A percentile compares a stretch with the other conserved stretches of the same genome.
These are phyloP conservation scores for Drosera capensis DNA, from an alignment of 148 eudicot species.

Conservation along the genomic window DNA sequence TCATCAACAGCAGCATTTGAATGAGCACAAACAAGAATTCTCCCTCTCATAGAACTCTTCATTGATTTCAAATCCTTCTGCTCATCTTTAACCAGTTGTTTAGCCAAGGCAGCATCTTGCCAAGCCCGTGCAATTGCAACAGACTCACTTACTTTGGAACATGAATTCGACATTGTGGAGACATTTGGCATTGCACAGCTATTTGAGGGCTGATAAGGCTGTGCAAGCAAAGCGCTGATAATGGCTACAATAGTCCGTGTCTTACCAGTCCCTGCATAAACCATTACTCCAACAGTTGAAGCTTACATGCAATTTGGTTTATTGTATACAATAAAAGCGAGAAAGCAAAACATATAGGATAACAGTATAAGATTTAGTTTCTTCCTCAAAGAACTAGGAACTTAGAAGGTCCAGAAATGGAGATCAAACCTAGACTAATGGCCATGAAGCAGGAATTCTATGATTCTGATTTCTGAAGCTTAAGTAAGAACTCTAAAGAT, in stretches of 20 bases:
- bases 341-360: too few species aligned
- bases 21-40: conserved; percentile 97
- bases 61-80: conserved; percentile 24
- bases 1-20: conserved; percentile 99
- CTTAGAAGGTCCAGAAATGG: too few species aligned
- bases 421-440: too few species aligned
- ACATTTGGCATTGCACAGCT: conserved; percentile 14
- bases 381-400: too few species aligned
- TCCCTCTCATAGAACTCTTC: conserved; percentile 29
- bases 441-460: too few species aligned
- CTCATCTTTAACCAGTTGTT: conserved; percentile 44
- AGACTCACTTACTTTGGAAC: conserved; percentile 42
- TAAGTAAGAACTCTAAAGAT: too few species aligned
- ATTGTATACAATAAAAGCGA: too few species aligned
- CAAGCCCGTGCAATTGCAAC: conserved; percentile 95
- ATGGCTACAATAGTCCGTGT: conserved; percentile 89
- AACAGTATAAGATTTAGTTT: too few species aligned
- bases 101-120: conserved; percentile 98
- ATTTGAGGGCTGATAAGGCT: conserved; percentile 18
- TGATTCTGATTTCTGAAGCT: too few species aligned
- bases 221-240: conserved; percentile 63
- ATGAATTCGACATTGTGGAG: conserved; percentile 14
- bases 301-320: too few species aligned
- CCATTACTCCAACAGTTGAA: background rate
- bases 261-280: conserved; percentile 75